Conservation (phyloP, 2,329 filamentous ascomycete genomes). For the Talaromyces sp. region DNA sequence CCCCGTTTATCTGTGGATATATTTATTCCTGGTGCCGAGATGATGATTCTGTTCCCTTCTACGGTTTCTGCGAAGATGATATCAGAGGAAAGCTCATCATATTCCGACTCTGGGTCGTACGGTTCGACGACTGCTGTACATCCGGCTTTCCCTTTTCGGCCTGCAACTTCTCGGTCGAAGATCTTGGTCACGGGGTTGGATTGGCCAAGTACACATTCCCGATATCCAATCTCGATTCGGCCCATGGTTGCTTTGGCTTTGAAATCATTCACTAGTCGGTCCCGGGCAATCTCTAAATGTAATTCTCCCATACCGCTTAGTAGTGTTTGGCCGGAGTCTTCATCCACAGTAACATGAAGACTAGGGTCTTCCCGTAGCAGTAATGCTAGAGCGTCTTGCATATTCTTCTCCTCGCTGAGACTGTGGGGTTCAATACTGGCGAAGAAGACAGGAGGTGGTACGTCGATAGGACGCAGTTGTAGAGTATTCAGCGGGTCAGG, state of each 20-base stretch:
- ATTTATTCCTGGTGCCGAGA: conserved; percentile 54
- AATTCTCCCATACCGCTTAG: conserved; percentile 95
- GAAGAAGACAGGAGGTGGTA: conserved; percentile 94
- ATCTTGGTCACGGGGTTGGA: conserved; percentile 59
- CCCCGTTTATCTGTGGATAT: conserved; percentile 37
- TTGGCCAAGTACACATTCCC: conserved; percentile 68
- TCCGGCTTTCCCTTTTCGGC: conserved; percentile 73
- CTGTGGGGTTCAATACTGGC: conserved; percentile 84
- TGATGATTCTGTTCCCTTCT: conserved; percentile 70
- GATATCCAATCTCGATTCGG: conserved; percentile 91
- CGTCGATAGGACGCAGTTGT: conserved; percentile 81
- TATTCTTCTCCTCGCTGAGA: conserved; percentile 72
- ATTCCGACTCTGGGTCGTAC: conserved; percentile 39
- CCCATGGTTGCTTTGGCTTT: conserved; percentile 84
- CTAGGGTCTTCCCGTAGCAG: conserved; percentile 90
- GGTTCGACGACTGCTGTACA: conserved; percentile 70
- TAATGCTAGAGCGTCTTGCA: conserved; percentile 72
- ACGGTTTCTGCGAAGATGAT: conserved; percentile 45
- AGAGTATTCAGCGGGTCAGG: conserved; percentile 69
- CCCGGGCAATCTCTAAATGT: conserved; percentile 87
- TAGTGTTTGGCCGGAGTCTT: conserved; percentile 89
- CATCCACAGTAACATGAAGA: conserved; percentile 76
- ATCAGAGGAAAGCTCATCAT: conserved; percentile 25
- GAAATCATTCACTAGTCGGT: conserved; percentile 83
- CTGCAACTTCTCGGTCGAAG: conserved; percentile 77